Conservation (phyloP, 345 rosid species). For the Microthlaspi erraticum region DNA sequence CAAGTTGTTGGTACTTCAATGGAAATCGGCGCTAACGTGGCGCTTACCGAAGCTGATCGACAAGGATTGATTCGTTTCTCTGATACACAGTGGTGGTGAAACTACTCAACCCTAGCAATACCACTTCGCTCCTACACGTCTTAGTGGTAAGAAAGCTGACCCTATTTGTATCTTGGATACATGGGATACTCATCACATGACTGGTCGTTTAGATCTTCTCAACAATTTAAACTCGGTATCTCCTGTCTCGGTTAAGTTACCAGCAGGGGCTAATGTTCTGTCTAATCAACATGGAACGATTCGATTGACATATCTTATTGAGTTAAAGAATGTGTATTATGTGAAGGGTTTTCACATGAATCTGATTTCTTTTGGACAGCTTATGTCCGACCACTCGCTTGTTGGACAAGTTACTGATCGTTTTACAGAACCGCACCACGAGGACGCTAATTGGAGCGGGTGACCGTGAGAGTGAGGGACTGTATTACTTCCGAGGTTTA, state of each 20-base stretch:
- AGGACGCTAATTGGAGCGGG: neutral
- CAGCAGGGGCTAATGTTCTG: neutral
- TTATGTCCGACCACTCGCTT: neutral
- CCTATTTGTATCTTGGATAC: neutral
- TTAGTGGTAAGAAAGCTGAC: neutral
- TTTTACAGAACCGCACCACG: neutral
- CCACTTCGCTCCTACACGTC: neutral
- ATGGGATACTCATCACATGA: neutral
- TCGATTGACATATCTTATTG: neutral
- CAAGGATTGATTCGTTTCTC: neutral
- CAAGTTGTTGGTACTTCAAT: neutral
- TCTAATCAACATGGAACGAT: neutral
- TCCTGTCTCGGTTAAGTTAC: neutral
- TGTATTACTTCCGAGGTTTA: neutral
- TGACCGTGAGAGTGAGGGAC: neutral
- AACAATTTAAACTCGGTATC: neutral
- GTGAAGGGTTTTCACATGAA: neutral
- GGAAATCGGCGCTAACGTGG: neutral
- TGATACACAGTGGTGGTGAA: neutral
- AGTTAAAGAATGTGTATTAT: neutral
- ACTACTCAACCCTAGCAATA: neutral
- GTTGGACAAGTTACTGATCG: neutral
- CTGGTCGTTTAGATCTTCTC: neutral
- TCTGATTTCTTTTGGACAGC: neutral
- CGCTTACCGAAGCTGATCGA: neutral